These are phyloP conservation scores for Kuraishia capsulata DNA, from an alignment of 805 yeast genomes.

Conservation along the genomic window DNA sequence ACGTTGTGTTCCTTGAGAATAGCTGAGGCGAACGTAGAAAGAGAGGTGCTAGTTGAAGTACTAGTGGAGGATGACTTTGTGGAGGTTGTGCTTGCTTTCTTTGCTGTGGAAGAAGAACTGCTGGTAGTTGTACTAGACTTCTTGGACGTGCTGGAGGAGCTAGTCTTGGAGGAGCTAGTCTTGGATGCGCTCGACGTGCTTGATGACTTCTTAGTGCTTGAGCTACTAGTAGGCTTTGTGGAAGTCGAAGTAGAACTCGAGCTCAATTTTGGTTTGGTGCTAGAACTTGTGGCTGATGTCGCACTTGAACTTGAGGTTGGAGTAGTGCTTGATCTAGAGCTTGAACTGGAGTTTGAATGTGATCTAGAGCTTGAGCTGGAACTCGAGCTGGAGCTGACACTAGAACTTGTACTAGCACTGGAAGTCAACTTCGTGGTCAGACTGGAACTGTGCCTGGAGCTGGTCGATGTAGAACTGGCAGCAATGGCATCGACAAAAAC, in stretches of 20 bases:
- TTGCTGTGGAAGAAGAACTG: conserved; percentile 9
- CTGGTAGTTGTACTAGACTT: conserved; percentile 8
- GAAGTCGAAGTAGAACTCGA: conserved; percentile 3
- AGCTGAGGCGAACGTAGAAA: conserved; percentile 9
- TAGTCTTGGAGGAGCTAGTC: background rate
- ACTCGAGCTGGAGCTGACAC: background rate
- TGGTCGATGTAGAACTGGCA: background rate
- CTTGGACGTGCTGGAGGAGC: conserved; percentile 5
- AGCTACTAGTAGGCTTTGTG: conserved; percentile 2
- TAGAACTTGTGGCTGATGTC: background rate
- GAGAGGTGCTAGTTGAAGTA: conserved; percentile 10
- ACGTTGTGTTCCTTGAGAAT: conserved; percentile 55
- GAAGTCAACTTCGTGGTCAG: background rate
- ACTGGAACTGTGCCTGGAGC: background rate
- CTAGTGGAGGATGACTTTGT: conserved; percentile 9
- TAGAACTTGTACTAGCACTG: background rate
- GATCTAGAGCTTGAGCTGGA: background rate
- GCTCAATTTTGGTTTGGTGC: background rate
- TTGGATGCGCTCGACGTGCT: background rate
- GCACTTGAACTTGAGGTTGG: background rate
- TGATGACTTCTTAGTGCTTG: background rate
- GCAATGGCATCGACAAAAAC: background rate
- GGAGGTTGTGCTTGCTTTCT: conserved; percentile 9
- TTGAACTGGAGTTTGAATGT: background rate
- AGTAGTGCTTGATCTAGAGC: background rate